Evolutionary conservation across 1,284 basidiomycete genomes (phyloP).

Genomic region (Cutaneotrichosporon spelunceum): DNA sequence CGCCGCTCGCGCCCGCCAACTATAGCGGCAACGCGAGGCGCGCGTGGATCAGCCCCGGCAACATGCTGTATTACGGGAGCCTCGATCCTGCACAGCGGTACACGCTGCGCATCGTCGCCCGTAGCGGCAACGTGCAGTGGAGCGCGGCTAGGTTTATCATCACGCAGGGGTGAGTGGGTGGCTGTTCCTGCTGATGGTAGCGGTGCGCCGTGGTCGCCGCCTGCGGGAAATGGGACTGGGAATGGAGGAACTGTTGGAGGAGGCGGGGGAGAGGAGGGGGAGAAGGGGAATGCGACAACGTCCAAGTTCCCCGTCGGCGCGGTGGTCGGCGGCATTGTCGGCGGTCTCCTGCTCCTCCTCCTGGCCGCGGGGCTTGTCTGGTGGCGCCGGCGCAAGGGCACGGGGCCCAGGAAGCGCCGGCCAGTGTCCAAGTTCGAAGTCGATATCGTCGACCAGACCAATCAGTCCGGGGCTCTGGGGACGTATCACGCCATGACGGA

Average conservation of each 20-base stretch:
- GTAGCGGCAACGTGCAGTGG: background rate
- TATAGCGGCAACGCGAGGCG: background rate
- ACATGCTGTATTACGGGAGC: background rate
- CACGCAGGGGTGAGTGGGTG: background rate
- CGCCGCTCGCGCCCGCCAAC: background rate
- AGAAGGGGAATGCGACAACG: background rate
- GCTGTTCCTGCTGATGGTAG: constrained; percentile 5
- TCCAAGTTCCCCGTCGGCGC: background rate
- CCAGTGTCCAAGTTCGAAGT: background rate
- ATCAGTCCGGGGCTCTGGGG: background rate
- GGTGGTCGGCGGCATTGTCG: background rate
- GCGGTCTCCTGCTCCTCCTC: background rate
- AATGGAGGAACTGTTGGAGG: background rate
- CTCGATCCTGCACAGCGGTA: background rate
- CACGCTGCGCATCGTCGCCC: background rate
- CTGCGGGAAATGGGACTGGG: background rate
- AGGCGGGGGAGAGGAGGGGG: background rate
- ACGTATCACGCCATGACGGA: background rate
- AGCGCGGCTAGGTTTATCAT: background rate
- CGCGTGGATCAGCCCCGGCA: background rate
- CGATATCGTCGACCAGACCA: background rate
- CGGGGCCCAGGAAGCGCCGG: background rate
- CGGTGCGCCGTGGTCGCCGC: background rate
- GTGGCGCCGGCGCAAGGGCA: background rate
- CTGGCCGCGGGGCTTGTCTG: background rate